Evolutionary conservation across 2,329 filamentous ascomycete genomes (phyloP), one percentile per base, ranked within the genome.

Genomic region (Monosporascus ibericus): DNA sequence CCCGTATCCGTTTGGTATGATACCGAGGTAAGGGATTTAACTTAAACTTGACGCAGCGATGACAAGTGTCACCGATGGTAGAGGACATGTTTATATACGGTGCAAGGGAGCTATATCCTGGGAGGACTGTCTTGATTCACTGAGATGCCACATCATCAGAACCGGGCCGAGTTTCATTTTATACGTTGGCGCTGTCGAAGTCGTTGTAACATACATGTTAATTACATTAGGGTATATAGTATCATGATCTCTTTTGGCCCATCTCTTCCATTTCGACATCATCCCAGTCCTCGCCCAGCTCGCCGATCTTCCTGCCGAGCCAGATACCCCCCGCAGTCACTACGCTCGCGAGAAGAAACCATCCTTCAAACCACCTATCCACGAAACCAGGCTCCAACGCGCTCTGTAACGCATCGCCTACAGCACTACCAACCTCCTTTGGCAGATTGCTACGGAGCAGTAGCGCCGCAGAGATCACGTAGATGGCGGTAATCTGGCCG

Each of bases 311-410:
- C 55, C 82, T 77, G 0, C 87, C 87, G 4, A 91, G 66, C 77
- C 86, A 88, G 22, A 95, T 84, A 0, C 88, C 89, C n/a, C 80
- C 64, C 1, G 78, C 84, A 1, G 90, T 94, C 14, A 79, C 64
- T 0, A 76, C 72, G 56, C 85, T 87, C 5, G 86, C 86, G 3
- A 84, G 66, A 52, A 95, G 69, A 67, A 95, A 95, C 85, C 90
- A 92, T 7, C 83, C 85, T 68, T 95, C 90, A 60, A 95, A 95
- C 90, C 90, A 95, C 30, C 81, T 77, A 63, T 95, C 85, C 5
- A 89, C 86, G 62, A 89, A 90, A 0, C 76, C 75, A 6, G 82
- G 82, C 62, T 89, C 86, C 8, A 95, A 75, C 17, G 89, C 87
- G 20, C 87, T 88, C 44, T 88, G 85, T 30, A 95, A 72, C 1